Percentiles rank a stretch among this genome's conserved stretches.
These are phyloP conservation scores for Aspergillus heteromorphus DNA, from an alignment of 495 filamentous ascomycete genomes.

Conservation along the genomic window DNA sequence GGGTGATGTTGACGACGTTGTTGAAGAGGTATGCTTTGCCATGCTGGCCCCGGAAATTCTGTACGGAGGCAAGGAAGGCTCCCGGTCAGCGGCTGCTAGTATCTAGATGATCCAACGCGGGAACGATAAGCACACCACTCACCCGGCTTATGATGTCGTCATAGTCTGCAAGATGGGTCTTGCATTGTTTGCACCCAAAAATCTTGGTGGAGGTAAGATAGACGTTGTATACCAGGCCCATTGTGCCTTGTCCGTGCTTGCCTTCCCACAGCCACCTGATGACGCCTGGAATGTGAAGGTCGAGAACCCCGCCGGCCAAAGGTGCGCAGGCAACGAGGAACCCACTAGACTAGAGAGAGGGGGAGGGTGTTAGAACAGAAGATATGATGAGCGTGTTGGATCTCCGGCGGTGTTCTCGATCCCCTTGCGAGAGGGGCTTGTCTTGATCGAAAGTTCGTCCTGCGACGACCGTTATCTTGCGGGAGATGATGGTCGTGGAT, in stretches of 20 bases:
- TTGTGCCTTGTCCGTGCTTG: constrained; percentile 37
- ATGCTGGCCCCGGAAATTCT: constrained; percentile 99
- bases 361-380: not conserved
- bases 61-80: constrained; percentile 10
- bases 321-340: not conserved
- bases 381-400: not conserved
- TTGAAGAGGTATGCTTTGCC: constrained; percentile 98
- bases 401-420: not conserved
- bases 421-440: not conserved
- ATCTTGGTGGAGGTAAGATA: constrained; percentile 88
- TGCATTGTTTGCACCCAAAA: constrained; percentile 94
- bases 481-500: not conserved
- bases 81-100: constrained; percentile 10
- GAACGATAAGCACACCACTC: constrained; percentile 32
- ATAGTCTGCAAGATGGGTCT: constrained; percentile 89
- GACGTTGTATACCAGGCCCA: constrained; percentile 94
- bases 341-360: not conserved
- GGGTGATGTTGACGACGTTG: constrained; percentile 81
- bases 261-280: constrained; percentile 12
- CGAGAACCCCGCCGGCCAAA: not conserved
- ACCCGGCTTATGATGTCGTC: constrained; percentile 95
- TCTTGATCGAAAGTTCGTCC: not conserved
- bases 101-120: too few relatives aligned
- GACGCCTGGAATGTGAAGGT: constrained; percentile 16
- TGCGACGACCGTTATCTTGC: not conserved